These are phyloP conservation scores for Aspergillus sp. DNA, from an alignment of 2,329 filamentous ascomycete genomes.

Conservation along the genomic window DNA sequence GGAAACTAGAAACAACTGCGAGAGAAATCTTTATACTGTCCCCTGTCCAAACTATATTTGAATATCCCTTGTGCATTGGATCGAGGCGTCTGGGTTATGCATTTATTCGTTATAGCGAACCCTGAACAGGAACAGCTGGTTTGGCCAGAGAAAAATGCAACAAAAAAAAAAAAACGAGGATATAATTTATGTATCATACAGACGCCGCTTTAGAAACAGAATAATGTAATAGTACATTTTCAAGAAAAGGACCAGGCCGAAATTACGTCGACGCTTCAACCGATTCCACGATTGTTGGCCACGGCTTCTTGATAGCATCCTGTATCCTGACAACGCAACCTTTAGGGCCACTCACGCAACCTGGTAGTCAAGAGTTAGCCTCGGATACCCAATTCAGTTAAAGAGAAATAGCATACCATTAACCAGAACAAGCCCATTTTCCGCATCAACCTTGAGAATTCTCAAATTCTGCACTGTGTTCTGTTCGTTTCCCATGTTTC, in stretches of 20 bases:
- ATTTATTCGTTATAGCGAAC: slow-evolving; percentile 5
- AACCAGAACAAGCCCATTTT: slow-evolving; percentile 84
- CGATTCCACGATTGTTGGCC: slow-evolving; percentile 52
- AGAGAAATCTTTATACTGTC: neutral
- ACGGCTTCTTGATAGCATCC: slow-evolving; percentile 86
- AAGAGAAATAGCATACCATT: slow-evolving; percentile 57
- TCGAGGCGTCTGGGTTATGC: slow-evolving; percentile 13
- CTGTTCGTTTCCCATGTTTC: slow-evolving; percentile 86
- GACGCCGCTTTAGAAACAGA: slow-evolving; percentile 38
- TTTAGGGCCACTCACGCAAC: slow-evolving; percentile 81
- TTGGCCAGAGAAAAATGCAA: neutral
- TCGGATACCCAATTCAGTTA: neutral
- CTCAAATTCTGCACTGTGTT: slow-evolving; percentile 90
- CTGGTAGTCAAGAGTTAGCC: slow-evolving; percentile 33
- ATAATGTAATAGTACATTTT: slow-evolving; percentile 41
- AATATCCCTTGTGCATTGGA: slow-evolving; percentile 9
- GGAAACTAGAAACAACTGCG: slow-evolving; percentile 26
- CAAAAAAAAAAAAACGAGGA: slow-evolving; percentile 23
- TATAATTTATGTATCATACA: slow-evolving; percentile 44
- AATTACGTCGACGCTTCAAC: slow-evolving; percentile 18
- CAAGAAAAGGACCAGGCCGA: slow-evolving; percentile 13
- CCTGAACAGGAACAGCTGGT: neutral
- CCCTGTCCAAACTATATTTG: slow-evolving; percentile 7
- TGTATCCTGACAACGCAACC: slow-evolving; percentile 80
- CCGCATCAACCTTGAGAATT: slow-evolving; percentile 82